Percentiles rank a stretch among this genome's conserved stretches.
Conservation (phyloP, 2,329 filamentous ascomycete genomes). For the Sarocladiaceae sp. region DNA sequence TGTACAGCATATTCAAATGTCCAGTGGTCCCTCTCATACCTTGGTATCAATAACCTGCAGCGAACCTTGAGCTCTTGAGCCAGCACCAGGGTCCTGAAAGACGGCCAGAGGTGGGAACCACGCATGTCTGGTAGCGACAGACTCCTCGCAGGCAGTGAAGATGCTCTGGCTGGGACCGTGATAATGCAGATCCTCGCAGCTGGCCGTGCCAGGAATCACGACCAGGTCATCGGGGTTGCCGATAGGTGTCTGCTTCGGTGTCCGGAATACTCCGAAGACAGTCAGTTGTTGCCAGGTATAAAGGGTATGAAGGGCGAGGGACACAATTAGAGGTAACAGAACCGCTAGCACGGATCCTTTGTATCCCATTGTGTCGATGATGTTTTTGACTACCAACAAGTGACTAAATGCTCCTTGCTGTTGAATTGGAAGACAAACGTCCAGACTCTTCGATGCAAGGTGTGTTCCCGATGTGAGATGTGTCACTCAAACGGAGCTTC, state of each 20-base stretch:
- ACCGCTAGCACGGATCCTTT: not conserved
- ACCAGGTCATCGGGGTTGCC: not conserved
- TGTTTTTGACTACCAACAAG: no score
- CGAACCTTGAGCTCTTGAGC: constrained; percentile 32
- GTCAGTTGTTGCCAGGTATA: not conserved
- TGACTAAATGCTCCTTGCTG: no score
- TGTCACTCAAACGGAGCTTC: no score
- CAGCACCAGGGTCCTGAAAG: constrained; percentile 35
- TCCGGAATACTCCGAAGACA: not conserved
- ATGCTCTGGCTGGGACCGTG: constrained; percentile 42
- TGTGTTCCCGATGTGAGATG: no score
- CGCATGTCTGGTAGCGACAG: constrained; percentile 31
- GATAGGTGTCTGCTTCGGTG: not conserved
- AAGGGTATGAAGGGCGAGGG: not conserved
- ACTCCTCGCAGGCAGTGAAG: constrained; percentile 54
- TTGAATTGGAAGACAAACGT: no score
- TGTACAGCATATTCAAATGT: not conserved
- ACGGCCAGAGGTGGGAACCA: constrained; percentile 49
- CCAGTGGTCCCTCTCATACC: constrained; percentile 23
- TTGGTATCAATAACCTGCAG: constrained; percentile 51
- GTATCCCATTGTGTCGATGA: no score
- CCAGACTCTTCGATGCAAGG: no score
- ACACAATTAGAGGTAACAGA: not conserved
- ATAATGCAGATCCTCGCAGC: constrained; percentile 59
- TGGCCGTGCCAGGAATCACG: constrained; percentile 36